These are phyloP conservation scores for Diospyros lotus DNA, from an alignment of 148 eudicot genomes.

Conservation along the genomic window DNA sequence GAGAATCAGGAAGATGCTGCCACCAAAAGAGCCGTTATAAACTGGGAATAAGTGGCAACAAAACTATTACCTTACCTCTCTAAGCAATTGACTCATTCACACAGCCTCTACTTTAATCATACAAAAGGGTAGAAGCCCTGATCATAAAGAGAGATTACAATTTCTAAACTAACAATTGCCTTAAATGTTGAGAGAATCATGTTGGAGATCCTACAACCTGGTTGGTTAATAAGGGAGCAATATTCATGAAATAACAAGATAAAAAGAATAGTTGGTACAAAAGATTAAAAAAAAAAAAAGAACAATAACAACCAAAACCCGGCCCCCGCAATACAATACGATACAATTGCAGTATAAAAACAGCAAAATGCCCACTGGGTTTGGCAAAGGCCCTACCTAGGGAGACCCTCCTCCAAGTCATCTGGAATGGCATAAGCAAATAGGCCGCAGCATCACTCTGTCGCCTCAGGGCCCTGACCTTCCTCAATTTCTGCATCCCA, in stretches of 20 bases:
- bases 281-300: neutral
- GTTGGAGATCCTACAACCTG: neutral
- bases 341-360: neutral
- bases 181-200: neutral
- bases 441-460: neutral
- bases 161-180: neutral
- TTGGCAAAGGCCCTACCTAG: neutral
- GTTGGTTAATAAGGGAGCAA: neutral
- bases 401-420: neutral
- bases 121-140: neutral
- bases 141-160: neutral
- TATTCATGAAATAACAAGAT: neutral
- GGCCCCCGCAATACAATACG: neutral
- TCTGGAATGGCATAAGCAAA: neutral
- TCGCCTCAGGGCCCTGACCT: neutral
- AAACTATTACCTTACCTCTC: too few relatives aligned
- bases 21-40: too few relatives aligned
- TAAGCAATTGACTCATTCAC: too few relatives aligned
- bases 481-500: constrained; percentile 7
- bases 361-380: neutral
- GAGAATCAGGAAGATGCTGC: too few relatives aligned
- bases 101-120: neutral
- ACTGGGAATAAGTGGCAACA: too few relatives aligned
- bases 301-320: neutral
- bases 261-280: neutral